Conservation (phyloP, 108 stramenopile genomes). For the Chaetoceros muelleri region DNA sequence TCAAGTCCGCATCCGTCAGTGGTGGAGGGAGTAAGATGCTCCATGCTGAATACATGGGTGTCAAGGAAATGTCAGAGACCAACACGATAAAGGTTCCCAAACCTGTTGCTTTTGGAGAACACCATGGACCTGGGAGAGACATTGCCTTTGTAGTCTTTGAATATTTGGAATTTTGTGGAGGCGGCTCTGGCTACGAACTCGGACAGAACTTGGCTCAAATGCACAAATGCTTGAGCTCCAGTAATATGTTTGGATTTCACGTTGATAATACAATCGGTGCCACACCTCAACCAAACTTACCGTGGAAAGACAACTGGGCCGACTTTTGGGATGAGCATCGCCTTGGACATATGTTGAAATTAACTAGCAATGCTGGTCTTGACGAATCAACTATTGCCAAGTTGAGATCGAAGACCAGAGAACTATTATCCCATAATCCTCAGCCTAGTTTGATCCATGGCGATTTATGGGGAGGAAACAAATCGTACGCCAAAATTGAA, state of each 20-base stretch:
- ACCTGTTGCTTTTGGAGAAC: constrained; percentile 52
- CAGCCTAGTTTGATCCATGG: constrained; percentile 60
- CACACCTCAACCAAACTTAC: constrained; percentile 60
- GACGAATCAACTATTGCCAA: constrained; percentile 12
- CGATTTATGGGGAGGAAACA: constrained; percentile 80
- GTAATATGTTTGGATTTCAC: constrained; percentile 51
- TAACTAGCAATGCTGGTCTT: constrained; percentile 31
- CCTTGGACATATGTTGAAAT: constrained; percentile 59
- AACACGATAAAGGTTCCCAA: constrained; percentile 53
- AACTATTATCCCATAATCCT: constrained; percentile 47
- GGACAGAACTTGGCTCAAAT: constrained; percentile 55
- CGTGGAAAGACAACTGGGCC: constrained; percentile 63
- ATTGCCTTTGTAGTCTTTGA: constrained; percentile 60
- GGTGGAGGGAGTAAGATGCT: constrained; percentile 42
- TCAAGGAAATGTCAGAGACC: constrained; percentile 60
- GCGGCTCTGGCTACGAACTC: constrained; percentile 45
- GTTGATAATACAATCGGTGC: constrained; percentile 75
- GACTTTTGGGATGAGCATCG: constrained; percentile 73
- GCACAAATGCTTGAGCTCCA: constrained; percentile 23
- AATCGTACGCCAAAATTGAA: constrained; percentile 38
- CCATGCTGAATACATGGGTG: constrained; percentile 61
- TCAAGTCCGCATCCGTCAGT: constrained; percentile 33
- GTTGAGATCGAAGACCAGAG: constrained; percentile 30
- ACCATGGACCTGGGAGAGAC: constrained; percentile 11
- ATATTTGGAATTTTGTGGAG: constrained; percentile 54